Conservation (phyloP, 2,329 filamentous ascomycete species). For the Trichoderma afroharzianum region DNA sequence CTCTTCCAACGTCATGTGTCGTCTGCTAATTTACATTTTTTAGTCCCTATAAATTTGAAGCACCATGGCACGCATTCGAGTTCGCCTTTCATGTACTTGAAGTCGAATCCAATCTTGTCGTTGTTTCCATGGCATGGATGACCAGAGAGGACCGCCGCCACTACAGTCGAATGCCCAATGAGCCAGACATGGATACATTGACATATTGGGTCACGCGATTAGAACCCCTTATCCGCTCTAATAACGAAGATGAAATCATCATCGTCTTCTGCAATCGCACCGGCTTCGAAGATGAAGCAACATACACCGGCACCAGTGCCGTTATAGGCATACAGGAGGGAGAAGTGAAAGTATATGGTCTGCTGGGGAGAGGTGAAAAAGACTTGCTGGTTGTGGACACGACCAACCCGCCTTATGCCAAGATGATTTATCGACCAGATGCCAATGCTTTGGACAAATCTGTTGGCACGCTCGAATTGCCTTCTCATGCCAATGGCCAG, state of each 20-base stretch:
- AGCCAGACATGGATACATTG: constrained; percentile 69
- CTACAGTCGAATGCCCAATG: constrained; percentile 47
- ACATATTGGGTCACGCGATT: constrained; percentile 72
- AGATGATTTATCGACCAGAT: constrained; percentile 35
- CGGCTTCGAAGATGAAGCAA: constrained; percentile 61
- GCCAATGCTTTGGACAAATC: neutral
- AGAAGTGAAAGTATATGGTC: constrained; percentile 64
- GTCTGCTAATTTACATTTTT: neutral
- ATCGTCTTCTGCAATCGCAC: constrained; percentile 68
- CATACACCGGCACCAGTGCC: constrained; percentile 71
- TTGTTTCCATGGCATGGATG: constrained; percentile 76
- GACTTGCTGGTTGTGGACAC: constrained; percentile 67
- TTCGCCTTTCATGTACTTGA: constrained; percentile 56
- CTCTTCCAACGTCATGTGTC: neutral
- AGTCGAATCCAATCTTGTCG: constrained; percentile 56
- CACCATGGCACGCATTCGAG: constrained; percentile 38
- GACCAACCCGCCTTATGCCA: constrained; percentile 39
- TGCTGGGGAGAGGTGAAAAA: constrained; percentile 66
- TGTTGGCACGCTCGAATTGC: neutral
- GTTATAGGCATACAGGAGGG: constrained; percentile 64
- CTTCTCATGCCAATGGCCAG: neutral
- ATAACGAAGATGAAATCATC: constrained; percentile 56
- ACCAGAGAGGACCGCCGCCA: constrained; percentile 51
- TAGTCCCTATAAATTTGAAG: constrained; percentile 37
- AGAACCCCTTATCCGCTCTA: constrained; percentile 57